Evolutionary conservation across 2,329 filamentous ascomycete genomes (phyloP).

Genomic region (Aspergillus ruber): DNA sequence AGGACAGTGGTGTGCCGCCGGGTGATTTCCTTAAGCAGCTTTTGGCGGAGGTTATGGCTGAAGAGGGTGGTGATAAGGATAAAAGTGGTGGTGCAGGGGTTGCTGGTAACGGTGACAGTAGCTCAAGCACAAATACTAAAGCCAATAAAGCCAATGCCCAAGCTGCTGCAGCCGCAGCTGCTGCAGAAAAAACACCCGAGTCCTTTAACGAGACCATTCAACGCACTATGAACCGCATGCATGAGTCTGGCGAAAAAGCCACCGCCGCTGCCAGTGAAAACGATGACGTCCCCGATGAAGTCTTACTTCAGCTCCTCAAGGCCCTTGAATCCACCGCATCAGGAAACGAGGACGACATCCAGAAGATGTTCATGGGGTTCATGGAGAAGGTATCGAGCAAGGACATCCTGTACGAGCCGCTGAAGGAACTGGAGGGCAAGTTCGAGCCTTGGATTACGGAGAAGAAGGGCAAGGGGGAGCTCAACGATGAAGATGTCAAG

Average conservation of each 20-base stretch:
- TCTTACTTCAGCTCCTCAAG: slow-evolving; percentile 87
- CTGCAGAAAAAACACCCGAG: slow-evolving; percentile 44
- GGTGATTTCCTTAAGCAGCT: slow-evolving; percentile 32
- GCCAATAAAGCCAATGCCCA: slow-evolving; percentile 10
- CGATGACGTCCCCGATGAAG: slow-evolving; percentile 66
- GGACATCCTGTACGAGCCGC: slow-evolving; percentile 95
- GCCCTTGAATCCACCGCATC: slow-evolving; percentile 65
- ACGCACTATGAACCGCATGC: slow-evolving; percentile 93
- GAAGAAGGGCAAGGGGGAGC: slow-evolving; percentile 57
- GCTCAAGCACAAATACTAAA: slow-evolving; percentile 12
- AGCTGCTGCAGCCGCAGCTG: neutral
- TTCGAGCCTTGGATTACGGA: slow-evolving; percentile 83
- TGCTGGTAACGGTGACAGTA: slow-evolving; percentile 14
- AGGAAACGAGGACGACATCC: slow-evolving; percentile 74
- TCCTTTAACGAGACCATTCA: slow-evolving; percentile 89
- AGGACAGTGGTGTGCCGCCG: slow-evolving; percentile 28
- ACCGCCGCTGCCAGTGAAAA: slow-evolving; percentile 64
- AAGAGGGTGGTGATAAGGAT: slow-evolving; percentile 13
- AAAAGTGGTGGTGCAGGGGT: slow-evolving; percentile 15
- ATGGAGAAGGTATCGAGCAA: slow-evolving; percentile 99
- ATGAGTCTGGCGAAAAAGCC: slow-evolving; percentile 76
- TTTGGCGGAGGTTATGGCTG: slow-evolving; percentile 29
- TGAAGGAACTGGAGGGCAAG: slow-evolving; percentile 93
- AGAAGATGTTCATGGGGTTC: slow-evolving; percentile 93
- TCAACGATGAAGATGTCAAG: slow-evolving; percentile 63